These are phyloP conservation scores for Oropetium thomaeum DNA, from an alignment of 176 grass and related monocot species.

Conservation along the genomic window DNA sequence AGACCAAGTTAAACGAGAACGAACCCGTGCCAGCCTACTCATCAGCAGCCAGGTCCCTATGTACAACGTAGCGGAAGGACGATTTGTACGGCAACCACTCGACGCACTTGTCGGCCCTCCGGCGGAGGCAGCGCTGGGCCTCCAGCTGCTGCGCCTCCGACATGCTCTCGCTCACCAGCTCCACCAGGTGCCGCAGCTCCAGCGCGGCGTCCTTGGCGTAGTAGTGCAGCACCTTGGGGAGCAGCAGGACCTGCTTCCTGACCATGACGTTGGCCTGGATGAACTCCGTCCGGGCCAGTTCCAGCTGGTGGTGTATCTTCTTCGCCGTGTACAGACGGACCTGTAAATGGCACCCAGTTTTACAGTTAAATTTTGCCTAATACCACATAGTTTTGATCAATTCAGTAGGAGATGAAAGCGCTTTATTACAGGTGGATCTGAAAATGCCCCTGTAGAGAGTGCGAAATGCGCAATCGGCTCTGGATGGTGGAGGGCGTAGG, in stretches of 20 bases:
- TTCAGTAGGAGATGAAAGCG: background rate
- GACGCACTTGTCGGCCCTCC: conserved; percentile 60
- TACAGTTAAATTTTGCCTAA: background rate
- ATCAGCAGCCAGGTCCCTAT: conserved; percentile 65
- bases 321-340: conserved; percentile 74
- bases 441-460: conserved; percentile 80
- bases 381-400: background rate
- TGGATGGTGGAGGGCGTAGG: conserved; percentile 55
- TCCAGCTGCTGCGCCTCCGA: conserved; percentile 45
- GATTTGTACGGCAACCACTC: conserved; percentile 95
- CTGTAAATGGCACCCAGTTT: conserved; percentile 32
- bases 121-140: conserved; percentile 44
- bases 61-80: conserved; percentile 86
- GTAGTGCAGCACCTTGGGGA: conserved; percentile 89
- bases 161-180: conserved; percentile 70
- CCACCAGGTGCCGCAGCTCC: conserved; percentile 65
- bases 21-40: background rate
- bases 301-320: conserved; percentile 67
- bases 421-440: conserved; percentile 73
- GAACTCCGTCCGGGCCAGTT: conserved; percentile 64
- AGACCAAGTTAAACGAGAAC: background rate
- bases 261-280: conserved; percentile 54
- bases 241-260: conserved; percentile 64
- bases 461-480: conserved; percentile 78
- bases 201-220: conserved; percentile 70